Conservation (phyloP, 2,329 filamentous ascomycete species). For the Phoma sp. region DNA sequence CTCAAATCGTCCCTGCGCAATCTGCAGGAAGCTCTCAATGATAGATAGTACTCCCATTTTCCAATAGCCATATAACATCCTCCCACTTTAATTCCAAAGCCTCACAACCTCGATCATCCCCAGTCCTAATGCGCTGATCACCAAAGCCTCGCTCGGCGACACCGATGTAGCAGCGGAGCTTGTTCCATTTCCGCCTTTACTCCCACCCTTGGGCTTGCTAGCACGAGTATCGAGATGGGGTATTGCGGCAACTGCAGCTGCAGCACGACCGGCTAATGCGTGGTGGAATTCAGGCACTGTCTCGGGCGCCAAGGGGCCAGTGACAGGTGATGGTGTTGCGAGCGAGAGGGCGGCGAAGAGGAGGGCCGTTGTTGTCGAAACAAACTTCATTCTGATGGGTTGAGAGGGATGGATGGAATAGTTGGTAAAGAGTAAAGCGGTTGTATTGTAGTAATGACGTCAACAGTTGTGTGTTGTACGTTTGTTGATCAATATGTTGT, state of each 20-base stretch:
- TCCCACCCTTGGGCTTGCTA: slow-evolving; percentile 14
- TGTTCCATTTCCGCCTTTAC: slow-evolving; percentile 13
- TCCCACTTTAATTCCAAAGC: slow-evolving; percentile 26
- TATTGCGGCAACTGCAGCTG: slow-evolving; percentile 18
- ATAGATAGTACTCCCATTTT: too few relatives aligned
- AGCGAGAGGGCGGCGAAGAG: slow-evolving; percentile 35
- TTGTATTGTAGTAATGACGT: background rate
- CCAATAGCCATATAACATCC: background rate
- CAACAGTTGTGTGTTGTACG: background rate
- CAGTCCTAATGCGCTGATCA: slow-evolving; percentile 34
- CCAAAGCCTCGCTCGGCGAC: slow-evolving; percentile 28
- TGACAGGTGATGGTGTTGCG: slow-evolving; percentile 34
- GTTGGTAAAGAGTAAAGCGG: background rate
- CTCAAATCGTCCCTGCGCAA: too few relatives aligned
- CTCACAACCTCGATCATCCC: slow-evolving; percentile 32
- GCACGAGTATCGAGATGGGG: slow-evolving; percentile 28
- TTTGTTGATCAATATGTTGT: too few relatives aligned
- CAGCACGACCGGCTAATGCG: slow-evolving; percentile 18
- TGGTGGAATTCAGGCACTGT: slow-evolving; percentile 11
- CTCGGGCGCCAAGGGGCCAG: slow-evolving; percentile 20
- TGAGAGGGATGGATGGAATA: background rate
- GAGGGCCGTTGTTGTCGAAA: slow-evolving; percentile 23
- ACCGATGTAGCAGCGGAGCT: slow-evolving; percentile 25
- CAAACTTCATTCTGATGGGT: slow-evolving; percentile 33
- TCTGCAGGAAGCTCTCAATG: too few relatives aligned